These are phyloP conservation scores for Inga laurina DNA, from an alignment of 306 rosid species.

Conservation along the genomic window DNA sequence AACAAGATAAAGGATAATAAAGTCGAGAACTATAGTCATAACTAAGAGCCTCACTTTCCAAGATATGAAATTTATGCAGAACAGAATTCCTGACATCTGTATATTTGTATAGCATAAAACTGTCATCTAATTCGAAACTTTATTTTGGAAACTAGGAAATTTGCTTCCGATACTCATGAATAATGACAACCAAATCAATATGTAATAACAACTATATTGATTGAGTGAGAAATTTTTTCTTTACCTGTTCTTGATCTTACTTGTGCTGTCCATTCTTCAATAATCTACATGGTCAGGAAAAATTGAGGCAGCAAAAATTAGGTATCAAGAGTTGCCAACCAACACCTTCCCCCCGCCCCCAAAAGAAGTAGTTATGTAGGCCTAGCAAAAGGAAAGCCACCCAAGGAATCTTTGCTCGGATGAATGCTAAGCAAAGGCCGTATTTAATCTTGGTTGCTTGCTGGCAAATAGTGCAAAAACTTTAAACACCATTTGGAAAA, in stretches of 20 bases:
- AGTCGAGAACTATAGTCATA: not conserved
- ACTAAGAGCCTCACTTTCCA: conserved; percentile 1
- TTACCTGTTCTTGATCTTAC: conserved; percentile 77
- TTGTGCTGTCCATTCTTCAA: conserved; percentile 88
- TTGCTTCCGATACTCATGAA: conserved; percentile 21
- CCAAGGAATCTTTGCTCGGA: conserved; percentile 34
- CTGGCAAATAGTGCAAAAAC: conserved; percentile 60
- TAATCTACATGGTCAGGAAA: conserved; percentile 55
- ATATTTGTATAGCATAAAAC: not conserved
- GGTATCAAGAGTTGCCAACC: not conserved
- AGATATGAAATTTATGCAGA: conserved; percentile 23
- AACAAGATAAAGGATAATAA: conserved; percentile 8
- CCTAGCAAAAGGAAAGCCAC: conserved; percentile 35
- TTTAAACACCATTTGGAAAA: conserved; percentile 58
- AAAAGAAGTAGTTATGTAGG: conserved; percentile 12
- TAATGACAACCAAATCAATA: conserved; percentile 14
- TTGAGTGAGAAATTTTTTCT: not conserved
- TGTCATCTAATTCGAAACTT: not conserved
- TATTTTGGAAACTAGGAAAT: not conserved
- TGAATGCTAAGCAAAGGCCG: conserved; percentile 29
- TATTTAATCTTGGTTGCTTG: conserved; percentile 57
- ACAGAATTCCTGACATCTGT: conserved; percentile 13
- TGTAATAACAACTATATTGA: not conserved
- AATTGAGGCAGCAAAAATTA: conserved; percentile 18
- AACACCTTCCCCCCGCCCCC: not conserved